Conservation (phyloP, 352 stramenopile genomes). For the Blastocystis hominis region DNA sequence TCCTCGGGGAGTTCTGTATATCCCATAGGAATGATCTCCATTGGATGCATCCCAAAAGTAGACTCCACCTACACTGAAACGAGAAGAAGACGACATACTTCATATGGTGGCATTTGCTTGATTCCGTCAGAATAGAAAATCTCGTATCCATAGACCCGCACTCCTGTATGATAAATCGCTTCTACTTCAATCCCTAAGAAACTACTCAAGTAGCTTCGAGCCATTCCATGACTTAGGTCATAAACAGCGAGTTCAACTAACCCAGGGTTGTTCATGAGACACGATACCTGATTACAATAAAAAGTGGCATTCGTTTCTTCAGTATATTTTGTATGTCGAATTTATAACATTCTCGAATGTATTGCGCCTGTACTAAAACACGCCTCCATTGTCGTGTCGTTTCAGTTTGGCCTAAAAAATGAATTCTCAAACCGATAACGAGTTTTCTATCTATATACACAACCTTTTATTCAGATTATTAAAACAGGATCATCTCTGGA, state of each 20-base stretch:
- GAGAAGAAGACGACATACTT: slow-evolving; percentile 18
- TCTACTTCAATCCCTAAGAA: slow-evolving; percentile 82
- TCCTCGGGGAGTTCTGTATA: slow-evolving; percentile 68
- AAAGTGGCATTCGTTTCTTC: neutral
- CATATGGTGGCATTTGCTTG: slow-evolving; percentile 66
- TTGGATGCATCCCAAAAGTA: slow-evolving; percentile 70
- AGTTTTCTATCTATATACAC: neutral
- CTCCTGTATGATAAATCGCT: slow-evolving; percentile 72
- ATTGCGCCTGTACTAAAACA: neutral
- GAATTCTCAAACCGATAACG: neutral
- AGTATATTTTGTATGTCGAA: neutral
- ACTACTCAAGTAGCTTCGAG: slow-evolving; percentile 70
- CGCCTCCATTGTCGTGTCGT: neutral
- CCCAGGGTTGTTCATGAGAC: neutral
- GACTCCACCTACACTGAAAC: slow-evolving; percentile 64
- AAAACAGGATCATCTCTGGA: neutral
- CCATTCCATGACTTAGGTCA: slow-evolving; percentile 84
- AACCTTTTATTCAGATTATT: neutral
- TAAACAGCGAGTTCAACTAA: slow-evolving; percentile 79
- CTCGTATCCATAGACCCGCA: slow-evolving; percentile 71
- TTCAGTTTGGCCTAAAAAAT: neutral
- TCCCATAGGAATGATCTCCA: slow-evolving; percentile 72
- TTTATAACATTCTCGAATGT: neutral
- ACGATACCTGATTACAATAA: too few species aligned
- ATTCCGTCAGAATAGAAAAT: slow-evolving; percentile 88